phyloP scores from a whole-genome alignment of 352 stramenopile species.

The Globisporangium ultimum region DNA sequence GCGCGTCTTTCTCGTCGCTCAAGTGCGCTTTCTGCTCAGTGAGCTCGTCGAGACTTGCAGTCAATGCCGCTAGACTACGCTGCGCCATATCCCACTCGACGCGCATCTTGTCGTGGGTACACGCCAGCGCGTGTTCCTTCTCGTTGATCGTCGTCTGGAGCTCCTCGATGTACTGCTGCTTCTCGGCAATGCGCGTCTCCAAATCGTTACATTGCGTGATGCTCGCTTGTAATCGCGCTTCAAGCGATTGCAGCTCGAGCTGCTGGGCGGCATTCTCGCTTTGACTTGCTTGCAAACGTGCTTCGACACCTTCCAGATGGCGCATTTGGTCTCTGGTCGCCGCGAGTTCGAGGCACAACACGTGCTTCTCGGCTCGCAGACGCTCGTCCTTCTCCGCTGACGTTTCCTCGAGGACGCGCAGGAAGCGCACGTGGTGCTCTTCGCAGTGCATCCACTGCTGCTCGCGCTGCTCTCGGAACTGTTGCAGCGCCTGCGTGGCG shows the following conservation, averaged over 20 bases:
- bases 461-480: constrained; percentile 35
- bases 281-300: constrained; percentile 16
- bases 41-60: constrained; percentile 6
- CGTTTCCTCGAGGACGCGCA: constrained; percentile 28
- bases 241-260: not conserved
- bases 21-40: not conserved
- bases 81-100: constrained; percentile 4
- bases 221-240: not conserved
- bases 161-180: constrained; percentile 5
- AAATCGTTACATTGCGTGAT: not conserved
- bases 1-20: not conserved
- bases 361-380: constrained; percentile 35
- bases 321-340: constrained; percentile 36
- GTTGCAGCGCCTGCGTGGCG: constrained; percentile 20
- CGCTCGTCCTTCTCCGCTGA: constrained; percentile 43
- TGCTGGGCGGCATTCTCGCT: constrained; percentile 11
- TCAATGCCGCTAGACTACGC: constrained; percentile 1
- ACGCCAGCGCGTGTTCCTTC: constrained; percentile 7
- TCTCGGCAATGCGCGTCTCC: not conserved
- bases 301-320: constrained; percentile 39
- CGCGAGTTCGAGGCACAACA: constrained; percentile 42
- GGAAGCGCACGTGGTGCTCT: constrained; percentile 34
- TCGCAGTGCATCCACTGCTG: constrained; percentile 37
- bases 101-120: constrained; percentile 10
- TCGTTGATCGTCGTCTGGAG: constrained; percentile 6